A percentile compares a stretch with the other conserved stretches of the same genome.
Evolutionary conservation across 2,329 filamentous ascomycete genomes (phyloP).

Genomic region (Xylariaceae sp.): DNA sequence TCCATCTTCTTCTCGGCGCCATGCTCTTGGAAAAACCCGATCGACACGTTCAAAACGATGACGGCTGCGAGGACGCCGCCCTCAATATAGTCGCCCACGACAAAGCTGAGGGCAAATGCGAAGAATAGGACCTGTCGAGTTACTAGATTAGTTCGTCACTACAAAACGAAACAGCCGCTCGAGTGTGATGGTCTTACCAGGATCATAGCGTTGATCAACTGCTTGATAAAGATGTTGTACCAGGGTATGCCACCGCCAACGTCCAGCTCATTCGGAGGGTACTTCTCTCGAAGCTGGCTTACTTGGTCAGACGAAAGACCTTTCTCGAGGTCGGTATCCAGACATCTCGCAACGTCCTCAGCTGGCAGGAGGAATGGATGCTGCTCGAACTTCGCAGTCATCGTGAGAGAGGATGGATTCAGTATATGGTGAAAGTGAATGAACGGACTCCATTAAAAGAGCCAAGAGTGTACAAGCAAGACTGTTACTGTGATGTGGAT

Average conservation of each 20-base stretch:
- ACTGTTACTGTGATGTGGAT: no score
- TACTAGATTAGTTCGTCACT: slow-evolving; percentile 35
- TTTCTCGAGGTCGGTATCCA: slow-evolving; percentile 59
- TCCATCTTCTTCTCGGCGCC: slow-evolving; percentile 63
- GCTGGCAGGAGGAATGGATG: slow-evolving; percentile 58
- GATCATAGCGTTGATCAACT: slow-evolving; percentile 74
- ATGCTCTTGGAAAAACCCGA: slow-evolving; percentile 62
- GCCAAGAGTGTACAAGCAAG: no score
- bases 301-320: slow-evolving; percentile 60
- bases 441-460: slow-evolving; percentile 17
- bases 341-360: slow-evolving; percentile 56
- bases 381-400: slow-evolving; percentile 44
- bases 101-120: slow-evolving; percentile 67
- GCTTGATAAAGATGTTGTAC: slow-evolving; percentile 67
- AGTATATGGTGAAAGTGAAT: slow-evolving; percentile 8
- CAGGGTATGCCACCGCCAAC: slow-evolving; percentile 61
- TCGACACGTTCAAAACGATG: slow-evolving; percentile 63
- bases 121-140: slow-evolving; percentile 65
- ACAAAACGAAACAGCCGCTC: not conserved
- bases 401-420: slow-evolving; percentile 26
- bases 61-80: slow-evolving; percentile 62
- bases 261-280: slow-evolving; percentile 65
- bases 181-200: slow-evolving; percentile 42
- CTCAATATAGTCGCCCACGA: slow-evolving; percentile 61
- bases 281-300: slow-evolving; percentile 49